Evolutionary conservation across 176 grass and related monocot genomes (phyloP).

Genomic region (Coix lacrymajobi): DNA sequence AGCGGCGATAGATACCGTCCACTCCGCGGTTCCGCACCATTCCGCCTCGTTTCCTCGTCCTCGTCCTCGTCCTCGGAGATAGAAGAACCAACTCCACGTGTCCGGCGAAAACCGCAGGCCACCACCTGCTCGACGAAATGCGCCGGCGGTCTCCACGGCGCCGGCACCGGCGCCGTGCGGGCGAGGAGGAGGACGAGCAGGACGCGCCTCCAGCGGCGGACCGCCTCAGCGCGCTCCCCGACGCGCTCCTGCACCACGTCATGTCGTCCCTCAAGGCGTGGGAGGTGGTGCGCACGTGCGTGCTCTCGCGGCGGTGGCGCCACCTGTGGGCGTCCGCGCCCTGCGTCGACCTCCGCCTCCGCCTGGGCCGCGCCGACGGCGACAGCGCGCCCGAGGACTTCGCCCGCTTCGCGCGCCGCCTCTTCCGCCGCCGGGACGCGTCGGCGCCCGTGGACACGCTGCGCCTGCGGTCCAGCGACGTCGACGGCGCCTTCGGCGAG

Average conservation of each 20-base stretch:
- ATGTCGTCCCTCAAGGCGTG: not conserved
- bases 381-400: not conserved
- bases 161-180: too few relatives aligned
- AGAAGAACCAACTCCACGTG: too few relatives aligned
- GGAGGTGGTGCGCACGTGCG: slow-evolving; percentile 37
- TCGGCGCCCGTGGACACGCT: not conserved
- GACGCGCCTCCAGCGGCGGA: not conserved
- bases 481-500: not conserved
- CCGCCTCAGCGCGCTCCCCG: not conserved
- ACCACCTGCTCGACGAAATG: not conserved
- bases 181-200: not conserved
- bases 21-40: too few relatives aligned
- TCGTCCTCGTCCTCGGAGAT: too few relatives aligned
- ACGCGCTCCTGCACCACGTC: not conserved
- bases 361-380: not conserved
- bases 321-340: slow-evolving; percentile 26
- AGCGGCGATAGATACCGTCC: too few relatives aligned
- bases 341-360: slow-evolving; percentile 6
- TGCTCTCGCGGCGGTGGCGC: slow-evolving; percentile 28
- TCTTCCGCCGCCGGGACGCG: not conserved
- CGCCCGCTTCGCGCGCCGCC: not conserved
- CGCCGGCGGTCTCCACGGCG: not conserved
- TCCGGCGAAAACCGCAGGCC: not conserved
- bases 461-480: not conserved
- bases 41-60: too few relatives aligned